Conservation (phyloP, 2,329 filamentous ascomycete species). For the Beauveria rudraprayagi region DNA sequence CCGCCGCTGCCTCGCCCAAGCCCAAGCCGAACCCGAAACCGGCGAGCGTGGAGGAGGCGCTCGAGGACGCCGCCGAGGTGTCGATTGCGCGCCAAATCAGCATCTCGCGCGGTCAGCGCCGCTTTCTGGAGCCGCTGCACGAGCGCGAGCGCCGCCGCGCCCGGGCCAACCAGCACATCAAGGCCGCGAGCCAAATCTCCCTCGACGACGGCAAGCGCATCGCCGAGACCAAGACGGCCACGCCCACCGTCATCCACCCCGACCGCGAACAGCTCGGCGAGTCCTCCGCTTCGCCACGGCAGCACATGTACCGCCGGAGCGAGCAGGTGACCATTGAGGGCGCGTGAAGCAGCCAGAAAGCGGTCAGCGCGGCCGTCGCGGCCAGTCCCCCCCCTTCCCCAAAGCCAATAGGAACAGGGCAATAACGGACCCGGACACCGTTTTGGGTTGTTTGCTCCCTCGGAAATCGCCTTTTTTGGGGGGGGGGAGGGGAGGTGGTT, state of each 20-base stretch:
- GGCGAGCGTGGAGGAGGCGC: slow-evolving; percentile 14
- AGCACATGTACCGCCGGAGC: slow-evolving; percentile 40
- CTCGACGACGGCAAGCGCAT: slow-evolving; percentile 22
- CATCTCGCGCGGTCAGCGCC: slow-evolving; percentile 53
- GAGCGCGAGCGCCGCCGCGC: slow-evolving; percentile 14
- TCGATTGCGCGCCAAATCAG: slow-evolving; percentile 63
- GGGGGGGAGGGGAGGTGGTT: too few relatives aligned
- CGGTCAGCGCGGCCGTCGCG: neutral
- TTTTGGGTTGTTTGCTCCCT: neutral
- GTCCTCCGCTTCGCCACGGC: slow-evolving; percentile 20
- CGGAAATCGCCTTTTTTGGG: neutral
- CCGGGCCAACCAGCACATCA: slow-evolving; percentile 10
- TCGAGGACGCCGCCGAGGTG: slow-evolving; percentile 52
- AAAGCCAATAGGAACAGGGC: neutral
- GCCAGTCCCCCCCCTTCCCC: neutral
- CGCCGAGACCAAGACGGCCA: slow-evolving; percentile 32
- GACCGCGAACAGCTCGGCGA: slow-evolving; percentile 9
- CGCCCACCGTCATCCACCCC: slow-evolving; percentile 38
- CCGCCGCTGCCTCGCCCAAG: neutral
- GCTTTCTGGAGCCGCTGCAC: slow-evolving; percentile 48
- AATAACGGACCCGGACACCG: neutral
- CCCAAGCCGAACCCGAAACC: neutral
- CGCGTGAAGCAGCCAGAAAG: slow-evolving; percentile 21
- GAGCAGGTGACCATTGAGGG: slow-evolving; percentile 46
- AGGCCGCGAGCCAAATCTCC: slow-evolving; percentile 12